Conservation (phyloP, 2,329 filamentous ascomycete species). For the Clarireedia paspali region DNA sequence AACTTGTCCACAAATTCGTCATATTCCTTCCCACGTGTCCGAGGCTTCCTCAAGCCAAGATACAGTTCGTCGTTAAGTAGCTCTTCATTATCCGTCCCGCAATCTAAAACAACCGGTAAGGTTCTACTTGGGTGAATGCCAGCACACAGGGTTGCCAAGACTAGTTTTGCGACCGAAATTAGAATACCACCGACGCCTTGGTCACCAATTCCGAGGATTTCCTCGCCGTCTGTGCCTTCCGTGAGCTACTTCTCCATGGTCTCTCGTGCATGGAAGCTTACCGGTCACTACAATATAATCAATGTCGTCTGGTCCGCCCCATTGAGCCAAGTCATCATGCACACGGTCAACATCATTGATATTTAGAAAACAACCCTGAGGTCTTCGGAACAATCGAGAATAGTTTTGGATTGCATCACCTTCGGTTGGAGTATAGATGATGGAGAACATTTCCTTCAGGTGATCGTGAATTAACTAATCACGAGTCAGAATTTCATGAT, state of each 20-base stretch:
- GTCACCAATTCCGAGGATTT: conserved; percentile 84
- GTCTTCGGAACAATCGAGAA: conserved; percentile 66
- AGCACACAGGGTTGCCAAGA: conserved; percentile 77
- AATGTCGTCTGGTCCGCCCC: conserved; percentile 64
- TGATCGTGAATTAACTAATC: conserved; percentile 64
- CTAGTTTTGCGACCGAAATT: conserved; percentile 77
- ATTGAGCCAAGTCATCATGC: conserved; percentile 58
- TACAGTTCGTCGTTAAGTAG: conserved; percentile 73
- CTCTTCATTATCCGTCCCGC: conserved; percentile 73
- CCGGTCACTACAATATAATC: conserved; percentile 87
- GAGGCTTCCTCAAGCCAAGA: conserved; percentile 60
- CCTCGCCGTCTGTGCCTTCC: conserved; percentile 42
- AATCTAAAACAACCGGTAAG: conserved; percentile 76
- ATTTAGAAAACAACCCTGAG: conserved; percentile 76
- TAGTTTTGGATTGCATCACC: conserved; percentile 83
- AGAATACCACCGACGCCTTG: conserved; percentile 80
- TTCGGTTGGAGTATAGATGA: conserved; percentile 90
- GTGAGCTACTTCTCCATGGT: conserved; percentile 5
- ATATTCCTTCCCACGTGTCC: conserved; percentile 64
- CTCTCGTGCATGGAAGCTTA: conserved; percentile 37
- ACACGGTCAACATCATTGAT: conserved; percentile 62
- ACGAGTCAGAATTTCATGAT: background rate
- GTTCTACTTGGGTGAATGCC: conserved; percentile 75
- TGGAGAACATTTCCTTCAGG: conserved; percentile 77
- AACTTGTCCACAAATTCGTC: conserved; percentile 72